phyloP scores from a whole-genome alignment of 495 filamentous ascomycete genomes.

The Tetracladium setigerum region DNA sequence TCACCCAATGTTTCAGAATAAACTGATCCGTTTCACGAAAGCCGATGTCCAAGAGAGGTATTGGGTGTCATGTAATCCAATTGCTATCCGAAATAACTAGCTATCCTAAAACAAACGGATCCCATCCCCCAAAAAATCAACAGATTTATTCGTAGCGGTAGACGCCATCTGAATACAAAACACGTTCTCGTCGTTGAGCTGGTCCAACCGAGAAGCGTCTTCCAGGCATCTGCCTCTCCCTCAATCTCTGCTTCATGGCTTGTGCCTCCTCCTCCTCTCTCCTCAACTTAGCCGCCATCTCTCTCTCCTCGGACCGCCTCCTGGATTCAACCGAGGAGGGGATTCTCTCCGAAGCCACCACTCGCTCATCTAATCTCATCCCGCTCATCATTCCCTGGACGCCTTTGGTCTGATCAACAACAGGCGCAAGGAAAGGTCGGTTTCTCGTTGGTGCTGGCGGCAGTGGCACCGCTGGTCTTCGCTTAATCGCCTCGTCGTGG shows the following conservation, averaged over 20 bases:
- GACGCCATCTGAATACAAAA: constrained; percentile 21
- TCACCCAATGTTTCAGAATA: no score
- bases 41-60: background rate
- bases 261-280: constrained; percentile 8
- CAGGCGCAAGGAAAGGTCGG: background rate
- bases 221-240: constrained; percentile 18
- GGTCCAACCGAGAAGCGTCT: constrained; percentile 13
- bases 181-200: constrained; percentile 9
- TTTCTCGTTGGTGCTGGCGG: background rate
- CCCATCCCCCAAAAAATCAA: background rate
- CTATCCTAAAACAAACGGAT: background rate
- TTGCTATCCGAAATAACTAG: background rate
- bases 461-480: constrained; percentile 16
- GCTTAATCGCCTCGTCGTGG: constrained; percentile 19
- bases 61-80: background rate
- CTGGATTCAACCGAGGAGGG: background rate
- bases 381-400: constrained; percentile 9
- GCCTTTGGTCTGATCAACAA: constrained; percentile 8
- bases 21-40: no score
- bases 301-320: background rate
- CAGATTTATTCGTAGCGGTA: constrained; percentile 19
- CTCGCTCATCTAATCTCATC: background rate
- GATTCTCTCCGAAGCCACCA: background rate
- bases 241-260: constrained; percentile 12
- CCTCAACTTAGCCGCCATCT: background rate